Evolutionary conservation across 2,329 filamentous ascomycete species (phyloP).

Genomic region (Cyanodermella asteris): DNA sequence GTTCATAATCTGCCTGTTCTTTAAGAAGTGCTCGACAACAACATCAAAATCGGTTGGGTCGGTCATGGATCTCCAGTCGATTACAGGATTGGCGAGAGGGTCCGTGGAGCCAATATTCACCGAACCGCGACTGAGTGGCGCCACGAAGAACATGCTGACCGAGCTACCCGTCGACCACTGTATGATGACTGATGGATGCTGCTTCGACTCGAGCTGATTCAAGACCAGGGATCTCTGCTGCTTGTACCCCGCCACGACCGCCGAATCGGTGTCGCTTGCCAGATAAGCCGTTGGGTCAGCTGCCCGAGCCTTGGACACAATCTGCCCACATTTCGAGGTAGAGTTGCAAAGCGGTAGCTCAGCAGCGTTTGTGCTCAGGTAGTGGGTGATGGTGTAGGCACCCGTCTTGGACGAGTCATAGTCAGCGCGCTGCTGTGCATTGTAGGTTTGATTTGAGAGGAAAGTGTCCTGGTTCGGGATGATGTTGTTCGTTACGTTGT

Average conservation of each 20-base stretch:
- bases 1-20: slow-evolving; percentile 15
- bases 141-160: slow-evolving; percentile 13
- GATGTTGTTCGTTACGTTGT: background rate
- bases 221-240: slow-evolving; percentile 11
- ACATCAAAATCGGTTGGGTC: slow-evolving; percentile 14
- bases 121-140: slow-evolving; percentile 17
- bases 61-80: slow-evolving; percentile 8
- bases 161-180: slow-evolving; percentile 11
- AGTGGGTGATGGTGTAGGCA: slow-evolving; percentile 9
- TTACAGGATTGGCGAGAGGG: slow-evolving; percentile 9
- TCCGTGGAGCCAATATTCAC: slow-evolving; percentile 16
- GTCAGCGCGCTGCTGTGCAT: slow-evolving; percentile 10
- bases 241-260: slow-evolving; percentile 11
- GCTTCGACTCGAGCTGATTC: slow-evolving; percentile 8
- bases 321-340: slow-evolving; percentile 7
- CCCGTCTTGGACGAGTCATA: slow-evolving; percentile 12
- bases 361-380: slow-evolving; percentile 7
- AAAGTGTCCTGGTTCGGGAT: slow-evolving; percentile 3
- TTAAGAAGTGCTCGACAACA: slow-evolving; percentile 14
- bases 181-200: slow-evolving; percentile 15
- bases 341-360: slow-evolving; percentile 9
- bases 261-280: slow-evolving; percentile 5
- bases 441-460: slow-evolving; percentile 10
- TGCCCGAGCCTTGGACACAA: slow-evolving; percentile 7
- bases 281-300: slow-evolving; percentile 5